These are phyloP conservation scores for Talaromyces sp. DNA, from an alignment of 2,329 filamentous ascomycete genomes.

Conservation along the genomic window DNA sequence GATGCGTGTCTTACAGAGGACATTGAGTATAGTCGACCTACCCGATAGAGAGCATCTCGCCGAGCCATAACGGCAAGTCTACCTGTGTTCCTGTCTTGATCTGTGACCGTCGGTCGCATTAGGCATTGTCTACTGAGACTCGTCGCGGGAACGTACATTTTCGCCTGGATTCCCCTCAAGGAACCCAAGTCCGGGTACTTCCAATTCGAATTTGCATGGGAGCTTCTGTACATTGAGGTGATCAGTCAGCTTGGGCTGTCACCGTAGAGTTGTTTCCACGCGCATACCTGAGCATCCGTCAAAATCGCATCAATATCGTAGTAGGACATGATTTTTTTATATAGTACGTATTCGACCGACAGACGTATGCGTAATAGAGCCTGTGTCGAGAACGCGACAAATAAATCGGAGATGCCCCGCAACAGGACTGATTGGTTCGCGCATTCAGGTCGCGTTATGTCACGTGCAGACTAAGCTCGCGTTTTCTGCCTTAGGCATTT, in stretches of 20 bases:
- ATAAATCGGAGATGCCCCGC: not conserved
- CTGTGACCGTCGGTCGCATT: conserved; percentile 31
- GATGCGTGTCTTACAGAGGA: not conserved
- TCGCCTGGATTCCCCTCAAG: conserved; percentile 76
- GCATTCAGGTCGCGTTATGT: not conserved
- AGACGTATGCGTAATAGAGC: too few relatives aligned
- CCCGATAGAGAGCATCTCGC: conserved; percentile 71
- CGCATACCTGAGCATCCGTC: conserved; percentile 43
- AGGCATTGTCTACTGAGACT: not conserved
- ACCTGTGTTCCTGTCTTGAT: conserved; percentile 79
- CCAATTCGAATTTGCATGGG: conserved; percentile 89
- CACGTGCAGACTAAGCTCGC: not conserved
- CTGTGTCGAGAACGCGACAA: not conserved
- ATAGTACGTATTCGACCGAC: too few relatives aligned
- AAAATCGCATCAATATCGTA: conserved; percentile 49
- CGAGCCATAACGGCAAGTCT: conserved; percentile 87
- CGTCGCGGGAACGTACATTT: conserved; percentile 41
- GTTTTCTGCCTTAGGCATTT: not conserved
- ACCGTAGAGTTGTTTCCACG: not conserved
- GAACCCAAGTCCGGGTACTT: conserved; percentile 81
- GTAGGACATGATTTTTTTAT: conserved; percentile 37
- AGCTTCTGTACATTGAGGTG: conserved; percentile 65
- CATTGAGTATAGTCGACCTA: conserved; percentile 25
- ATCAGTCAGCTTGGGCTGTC: not conserved
- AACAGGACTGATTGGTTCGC: not conserved